Base-by-base conservation (phyloP, 2,329 filamentous ascomycete genomes). In the Venturia nashicola region DNA sequence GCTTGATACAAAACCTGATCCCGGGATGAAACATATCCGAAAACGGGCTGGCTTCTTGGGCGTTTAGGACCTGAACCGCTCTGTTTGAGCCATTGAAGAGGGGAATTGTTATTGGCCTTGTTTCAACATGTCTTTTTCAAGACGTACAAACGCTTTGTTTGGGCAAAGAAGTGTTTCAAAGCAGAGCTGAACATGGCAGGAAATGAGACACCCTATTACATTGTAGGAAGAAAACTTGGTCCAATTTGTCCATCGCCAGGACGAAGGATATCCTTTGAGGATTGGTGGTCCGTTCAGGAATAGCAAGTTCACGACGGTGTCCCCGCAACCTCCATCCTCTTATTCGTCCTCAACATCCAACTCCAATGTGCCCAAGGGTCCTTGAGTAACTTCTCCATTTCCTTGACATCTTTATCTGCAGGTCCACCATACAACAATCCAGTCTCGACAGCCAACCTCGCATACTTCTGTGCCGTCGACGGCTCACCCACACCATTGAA, bases 401-500 rank as follows among this genome's bases (percentile, higher is more conserved):
- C 71, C 34, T 65, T 64, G 68, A 72, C 57, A 69, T 71, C 65
- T 70, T 70, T 12, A 68, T 73, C 64, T 71, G 70, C 67, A 32
- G 51, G 62, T 16, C 64, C 64, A n/a, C 44, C 61, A 65, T 70
- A 70, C n/a, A 73, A 68, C 40, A 72, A 61, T 1, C 69, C 67
- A 5, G 69, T 68, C 44, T 71, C 67, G 11, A 72, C 62, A 18
- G 72, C 67, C 42, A 69, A 67, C 18, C 69, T 62, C 5, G 75
- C 76, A 64, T 76, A 73, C 65, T 69, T 69, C 3, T 69, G 67
- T 20, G 75, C 76, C 36, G 65, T 69, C 23, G 60, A 66, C 3
- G 66, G 67, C 48, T 75, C 69, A 0, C 74, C 74, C 0, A 74
- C 67, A 14, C 72, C 74, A 65, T 76, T 76, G 66, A 73, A 76